Base-by-base conservation (phyloP, 2,329 filamentous ascomycete species). In the Aspergillus costaricaensis region DNA sequence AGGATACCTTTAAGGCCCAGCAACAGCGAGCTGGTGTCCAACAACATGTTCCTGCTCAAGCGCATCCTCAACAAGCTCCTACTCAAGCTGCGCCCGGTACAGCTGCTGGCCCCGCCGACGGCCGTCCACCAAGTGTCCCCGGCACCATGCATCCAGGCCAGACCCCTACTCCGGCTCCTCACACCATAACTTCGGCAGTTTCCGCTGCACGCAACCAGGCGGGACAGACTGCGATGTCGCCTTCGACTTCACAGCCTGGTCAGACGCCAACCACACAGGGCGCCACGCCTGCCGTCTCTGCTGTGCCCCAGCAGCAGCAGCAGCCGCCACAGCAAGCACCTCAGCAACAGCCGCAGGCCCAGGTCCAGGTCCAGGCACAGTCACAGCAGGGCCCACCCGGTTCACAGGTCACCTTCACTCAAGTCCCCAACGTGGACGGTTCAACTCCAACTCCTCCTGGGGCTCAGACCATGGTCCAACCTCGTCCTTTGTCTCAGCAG, bases 141-240 rank as follows among this genome's bases (percentile, higher is more conserved):
- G 66, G 67, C n/a, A 60, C 70, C 9, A 71, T 70, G 62, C 74
- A 74, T 59, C 52, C 76, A 8, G 71, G 69, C 15, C 75, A 77
- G 60, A 64, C 71, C 30, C 71, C 70, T 21, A 70, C 75, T 8
- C 76, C 77, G 48, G 76, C 76, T 23, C 72, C 80, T 4, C 79
- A 82, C 62, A 81, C 79, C 1, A 79, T 82, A 44, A 81, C 78
- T 61, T 80, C 80, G 55, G 80, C 80, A 7, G 76, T 82, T 21
- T 79, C 75, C 63, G 78, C 79, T 27, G 78, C 78, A 17, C 72
- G 78, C 47, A 76, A 72, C 41, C 77, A 79, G 59, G 75, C 73
- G 32, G 72, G 72, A 15, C 73, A 76, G 59, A 68, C 71, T 43
- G 71, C 70, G 9, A 74, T 74, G 70, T 77, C 76, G 19, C 74